Evolutionary conservation across 169 alveolate genomes (phyloP), one percentile per base, ranked within the genome.

Genomic region (Eimeria acervulina): DNA sequence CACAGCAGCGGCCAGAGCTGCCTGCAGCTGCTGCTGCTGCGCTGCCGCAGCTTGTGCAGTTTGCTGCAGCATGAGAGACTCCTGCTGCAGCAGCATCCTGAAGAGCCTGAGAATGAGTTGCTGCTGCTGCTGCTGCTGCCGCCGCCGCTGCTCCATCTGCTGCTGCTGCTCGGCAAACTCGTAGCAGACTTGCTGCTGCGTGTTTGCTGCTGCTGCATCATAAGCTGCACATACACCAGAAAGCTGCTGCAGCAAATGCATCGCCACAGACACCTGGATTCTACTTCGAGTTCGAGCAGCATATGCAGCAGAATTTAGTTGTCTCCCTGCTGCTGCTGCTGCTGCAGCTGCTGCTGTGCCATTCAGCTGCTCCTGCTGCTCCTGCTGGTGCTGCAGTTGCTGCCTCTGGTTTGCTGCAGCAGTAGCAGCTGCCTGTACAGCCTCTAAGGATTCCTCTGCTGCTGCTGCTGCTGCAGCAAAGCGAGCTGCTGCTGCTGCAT

Each of bases 101-200:
- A 72, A 2, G 52, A 72, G 52, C 47, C 83, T 72, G 52, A 72
- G 47, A 42, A 72, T 28, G 5, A 15, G 52, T 28, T 72, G 83
- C 83, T 72, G 83, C 83, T 72, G 83, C 21, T 72, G 83, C 83
- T 72, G 83, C 83, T 31, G 83, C 44, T 31, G 47, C 83, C 7
- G 83, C 83, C 7, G 40, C 83, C 21, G 83, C 83, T 72, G 83
- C 55, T 47, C 55, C 55, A 47, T 5, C 12, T 47, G 55, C 55
- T 47, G 55, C 55, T 47, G 55, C 55, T 7, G 55, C 12, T 47
- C 55, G 12, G 55, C 55, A 47, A 47, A 47, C 12, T 47, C 19
- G 55, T 12, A 47, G 55, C 55, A 47, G 12, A 47, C 55, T 47
- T 47, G 55, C 55, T 47, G 55, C 55, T 12, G 5, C 55, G 55